Conservation (phyloP, 768 basidiomycete genomes). For the Boletus sp. region DNA sequence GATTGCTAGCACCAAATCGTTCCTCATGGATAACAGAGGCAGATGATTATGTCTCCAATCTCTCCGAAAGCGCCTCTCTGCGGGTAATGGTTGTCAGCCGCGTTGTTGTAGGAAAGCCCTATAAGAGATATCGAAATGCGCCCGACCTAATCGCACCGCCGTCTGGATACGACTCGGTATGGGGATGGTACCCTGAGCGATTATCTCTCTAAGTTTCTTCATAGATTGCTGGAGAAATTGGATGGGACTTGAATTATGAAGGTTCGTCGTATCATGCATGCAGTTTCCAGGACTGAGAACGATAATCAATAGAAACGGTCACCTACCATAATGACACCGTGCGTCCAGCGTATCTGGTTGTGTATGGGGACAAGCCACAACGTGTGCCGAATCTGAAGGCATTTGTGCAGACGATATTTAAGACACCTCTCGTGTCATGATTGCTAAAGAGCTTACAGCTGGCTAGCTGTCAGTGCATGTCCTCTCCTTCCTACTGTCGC, state of each 20-base stretch:
- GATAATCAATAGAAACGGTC: constrained; percentile 48
- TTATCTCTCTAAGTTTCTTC: neutral
- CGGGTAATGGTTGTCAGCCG: constrained; percentile 57
- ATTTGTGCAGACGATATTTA: constrained; percentile 29
- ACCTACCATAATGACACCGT: constrained; percentile 67
- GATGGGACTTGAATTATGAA: constrained; percentile 63
- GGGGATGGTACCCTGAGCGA: constrained; percentile 7
- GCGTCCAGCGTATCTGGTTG: constrained; percentile 63
- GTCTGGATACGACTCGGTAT: constrained; percentile 59
- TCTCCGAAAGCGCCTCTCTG: constrained; percentile 39
- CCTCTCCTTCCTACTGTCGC: neutral
- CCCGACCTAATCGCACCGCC: constrained; percentile 50
- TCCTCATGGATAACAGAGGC: constrained; percentile 46
- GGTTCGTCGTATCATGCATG: constrained; percentile 16
- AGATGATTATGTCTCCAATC: constrained; percentile 57
- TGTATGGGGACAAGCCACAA: constrained; percentile 45
- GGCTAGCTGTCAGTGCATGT: neutral
- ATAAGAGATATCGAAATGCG: constrained; percentile 49
- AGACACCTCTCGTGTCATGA: constrained; percentile 32
- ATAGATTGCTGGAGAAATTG: constrained; percentile 63
- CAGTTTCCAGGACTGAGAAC: neutral
- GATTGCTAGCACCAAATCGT: neutral
- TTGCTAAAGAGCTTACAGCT: neutral
- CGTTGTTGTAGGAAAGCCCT: constrained; percentile 62
- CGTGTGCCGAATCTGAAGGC: constrained; percentile 23